A percentile compares a stretch with the other conserved stretches of the same genome.
Conservation (phyloP, 306 rosid genomes). For the Cicer cuneatum region DNA sequence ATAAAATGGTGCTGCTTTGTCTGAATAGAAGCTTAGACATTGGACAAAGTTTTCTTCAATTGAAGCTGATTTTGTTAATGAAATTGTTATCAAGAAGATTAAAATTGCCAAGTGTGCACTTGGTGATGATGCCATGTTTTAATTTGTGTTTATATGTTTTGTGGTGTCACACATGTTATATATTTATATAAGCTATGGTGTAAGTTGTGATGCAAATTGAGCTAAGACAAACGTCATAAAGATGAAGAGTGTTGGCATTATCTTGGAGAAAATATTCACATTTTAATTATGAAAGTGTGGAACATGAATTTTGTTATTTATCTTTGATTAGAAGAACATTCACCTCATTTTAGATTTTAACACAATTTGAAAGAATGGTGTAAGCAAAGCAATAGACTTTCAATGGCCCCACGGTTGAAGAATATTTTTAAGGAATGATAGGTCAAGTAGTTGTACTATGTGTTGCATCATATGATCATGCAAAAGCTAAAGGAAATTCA, state of each 20-base stretch:
- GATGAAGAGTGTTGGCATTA: slow-evolving; percentile 45
- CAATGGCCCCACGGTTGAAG: slow-evolving; percentile 40
- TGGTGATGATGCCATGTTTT: slow-evolving; percentile 49
- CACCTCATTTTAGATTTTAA: slow-evolving; percentile 37
- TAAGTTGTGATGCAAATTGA: slow-evolving; percentile 41
- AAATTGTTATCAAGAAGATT: slow-evolving; percentile 49
- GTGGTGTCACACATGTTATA: neutral
- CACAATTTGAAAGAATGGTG: slow-evolving; percentile 22
- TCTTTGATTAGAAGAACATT: slow-evolving; percentile 50
- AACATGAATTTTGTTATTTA: slow-evolving; percentile 5
- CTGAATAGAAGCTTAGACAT: slow-evolving; percentile 54
- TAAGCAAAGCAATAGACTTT: slow-evolving; percentile 38
- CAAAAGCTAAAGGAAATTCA: too few species aligned
- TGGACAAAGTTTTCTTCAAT: slow-evolving; percentile 51
- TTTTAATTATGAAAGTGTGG: slow-evolving; percentile 42
- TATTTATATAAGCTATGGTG: slow-evolving; percentile 36
- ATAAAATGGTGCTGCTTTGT: slow-evolving; percentile 51
- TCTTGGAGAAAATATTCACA: slow-evolving; percentile 32
- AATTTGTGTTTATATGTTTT: slow-evolving; percentile 37
- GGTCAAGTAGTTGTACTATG: neutral
- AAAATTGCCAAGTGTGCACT: slow-evolving; percentile 36
- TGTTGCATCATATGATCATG: too few species aligned
- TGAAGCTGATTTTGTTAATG: slow-evolving; percentile 51
- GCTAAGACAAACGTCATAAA: slow-evolving; percentile 51
- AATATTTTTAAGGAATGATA: slow-evolving; percentile 22